Evolutionary conservation across 2,329 filamentous ascomycete species (phyloP).

Genomic region (Nectriaceae sp.): DNA sequence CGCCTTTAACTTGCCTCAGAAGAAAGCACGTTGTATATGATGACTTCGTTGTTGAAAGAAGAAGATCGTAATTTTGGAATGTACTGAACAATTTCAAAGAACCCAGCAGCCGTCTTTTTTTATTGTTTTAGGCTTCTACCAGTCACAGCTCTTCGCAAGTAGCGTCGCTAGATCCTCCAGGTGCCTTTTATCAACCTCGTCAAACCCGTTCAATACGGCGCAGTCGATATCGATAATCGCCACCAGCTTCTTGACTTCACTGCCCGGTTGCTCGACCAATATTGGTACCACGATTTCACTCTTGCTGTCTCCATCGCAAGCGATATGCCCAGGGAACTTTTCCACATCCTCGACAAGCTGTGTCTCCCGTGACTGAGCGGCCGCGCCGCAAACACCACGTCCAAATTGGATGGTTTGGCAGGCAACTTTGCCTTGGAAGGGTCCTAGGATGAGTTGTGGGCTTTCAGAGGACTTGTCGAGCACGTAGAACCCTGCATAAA

Average conservation of each 20-base stretch:
- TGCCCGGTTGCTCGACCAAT: slow-evolving; percentile 36
- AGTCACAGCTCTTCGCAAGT: slow-evolving; percentile 64
- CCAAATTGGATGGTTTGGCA: slow-evolving; percentile 77
- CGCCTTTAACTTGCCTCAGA: no score
- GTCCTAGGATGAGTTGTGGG: slow-evolving; percentile 70
- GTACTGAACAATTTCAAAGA: no score
- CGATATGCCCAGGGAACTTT: slow-evolving; percentile 76
- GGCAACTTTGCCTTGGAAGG: slow-evolving; percentile 79
- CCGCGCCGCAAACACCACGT: slow-evolving; percentile 74
- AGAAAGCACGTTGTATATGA: no score
- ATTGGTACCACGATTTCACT: slow-evolving; percentile 85
- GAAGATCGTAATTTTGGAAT: no score
- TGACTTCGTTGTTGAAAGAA: no score
- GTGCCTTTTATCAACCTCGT: slow-evolving; percentile 64
- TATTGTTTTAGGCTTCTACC: no score
- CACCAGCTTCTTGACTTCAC: slow-evolving; percentile 51
- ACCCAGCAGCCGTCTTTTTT: no score
- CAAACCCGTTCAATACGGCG: slow-evolving; percentile 65
- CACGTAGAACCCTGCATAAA: slow-evolving; percentile 69
- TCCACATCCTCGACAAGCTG: slow-evolving; percentile 73
- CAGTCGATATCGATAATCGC: slow-evolving; percentile 84
- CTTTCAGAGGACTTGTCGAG: slow-evolving; percentile 51
- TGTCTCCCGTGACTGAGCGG: slow-evolving; percentile 60
- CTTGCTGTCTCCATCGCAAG: slow-evolving; percentile 73
- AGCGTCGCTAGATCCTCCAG: slow-evolving; percentile 67